Evolutionary conservation across 768 basidiomycete species (phyloP), one percentile per base, ranked within the genome.

Genomic region (Chalciporus sphaerocephalus): DNA sequence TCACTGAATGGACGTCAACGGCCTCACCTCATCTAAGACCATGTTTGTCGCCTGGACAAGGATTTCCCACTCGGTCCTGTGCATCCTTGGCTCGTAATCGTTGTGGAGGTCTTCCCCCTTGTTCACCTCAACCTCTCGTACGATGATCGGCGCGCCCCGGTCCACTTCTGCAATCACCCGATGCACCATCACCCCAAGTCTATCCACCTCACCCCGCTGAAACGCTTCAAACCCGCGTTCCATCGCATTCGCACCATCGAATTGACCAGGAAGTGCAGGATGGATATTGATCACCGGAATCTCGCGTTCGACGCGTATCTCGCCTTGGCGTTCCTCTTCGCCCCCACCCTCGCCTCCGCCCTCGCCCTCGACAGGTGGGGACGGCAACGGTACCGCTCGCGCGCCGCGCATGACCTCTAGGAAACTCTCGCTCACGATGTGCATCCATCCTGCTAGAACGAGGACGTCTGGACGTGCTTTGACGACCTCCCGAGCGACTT

Each of bases 371-470:
- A 3, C 9, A 10, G 12, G 7, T 10, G 35, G 17, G 7, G 30
- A 3, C 0, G 22, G 17, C 2, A n/a, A n/a, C 15, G 45, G 25
- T 7, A 62, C 62, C 15, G 65, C 57, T 6, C 78, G 77, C 3
- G 38, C 74, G 71, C 40, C 50, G 2, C 54, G 47, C 60, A 90
- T 62, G 24, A 81, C 72, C 16, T 89, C 79, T 48, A 98, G 66
- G 65, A 97, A 97, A 0, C 69, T 71, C 42, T 89, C 84, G 46
- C 85, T 82, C 47, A 97, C 75, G 57, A 98, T 90, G 59, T 98
- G 94, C 95, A 99, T 97, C 91, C 92, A 99, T 0, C 96, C 96
- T 0, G 95, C 96, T n/a, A 98, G 75, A 6, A 98, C 88, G 38
- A 98, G 79, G 20, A 95, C 63, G 65, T 97, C 90, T 0, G 95